Base-by-base conservation (phyloP, 768 basidiomycete genomes). In the Hypholoma fasciculare region DNA sequence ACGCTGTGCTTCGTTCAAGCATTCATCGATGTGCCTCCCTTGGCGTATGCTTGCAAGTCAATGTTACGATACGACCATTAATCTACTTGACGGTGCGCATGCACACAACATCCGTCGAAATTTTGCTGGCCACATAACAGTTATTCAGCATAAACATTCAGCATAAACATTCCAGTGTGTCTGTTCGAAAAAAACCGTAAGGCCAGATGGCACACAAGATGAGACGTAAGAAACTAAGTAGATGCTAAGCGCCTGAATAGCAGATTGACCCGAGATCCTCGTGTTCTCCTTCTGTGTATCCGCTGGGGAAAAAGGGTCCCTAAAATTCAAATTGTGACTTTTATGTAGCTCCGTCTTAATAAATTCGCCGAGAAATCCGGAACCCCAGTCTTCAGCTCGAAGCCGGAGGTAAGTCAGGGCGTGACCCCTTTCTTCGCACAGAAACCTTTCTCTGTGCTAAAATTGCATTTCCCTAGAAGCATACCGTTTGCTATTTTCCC, bases 321-420 rank as follows among this genome's bases (percentile, higher is more conserved):
- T 54, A 47, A 49, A 56, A 59, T 63, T 62, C 47, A 60, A 61
- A 63, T 63, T 46, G 19, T 53, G 57, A 56, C 58, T 61, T 23
- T 23, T 57, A 63, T 59, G 46, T 60, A 63, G 60, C 61, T 62
- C 65, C 62, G 65, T 61, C 49, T 58, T 60, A 64, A 67, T 65
- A 55, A 47, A 60, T 46, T 51, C 56, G 47, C 60, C 63, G 60
- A 57, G 53, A 57, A 56, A 52, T 59, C 49, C 63, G 63, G 60
- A 53, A 49, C 53, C 11, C 30, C 30, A 34, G 30, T 7, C 30
- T 34, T 34, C 30, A 34, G 30, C 30, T 50, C 57, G 56, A 56
- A 42, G 19, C 46, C 26, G 46, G 19, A 19, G 26, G 49, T 51
- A 34, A 11, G 20, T 42, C 34, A 7, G 42, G 54, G 43, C 36